Percentiles rank a stretch among this genome's conserved stretches.
These are phyloP conservation scores for Bruguiera hainesii DNA, from an alignment of 441 rosid genomes.

Conservation along the genomic window DNA sequence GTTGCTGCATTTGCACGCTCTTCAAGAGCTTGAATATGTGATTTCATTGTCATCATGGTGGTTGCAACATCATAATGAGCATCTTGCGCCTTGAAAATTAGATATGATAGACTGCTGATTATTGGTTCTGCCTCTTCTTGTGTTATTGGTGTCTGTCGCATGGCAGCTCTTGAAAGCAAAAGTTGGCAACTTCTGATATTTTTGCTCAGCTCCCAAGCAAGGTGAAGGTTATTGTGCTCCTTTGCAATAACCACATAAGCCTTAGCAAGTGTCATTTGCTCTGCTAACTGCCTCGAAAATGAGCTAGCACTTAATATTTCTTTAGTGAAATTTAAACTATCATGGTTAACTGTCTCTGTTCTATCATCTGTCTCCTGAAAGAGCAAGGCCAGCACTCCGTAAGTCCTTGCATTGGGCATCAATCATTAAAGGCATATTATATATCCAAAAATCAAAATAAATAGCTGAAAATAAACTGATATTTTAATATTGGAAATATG, in stretches of 20 bases:
- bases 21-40: constrained; percentile 95
- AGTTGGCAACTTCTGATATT: constrained; percentile 81
- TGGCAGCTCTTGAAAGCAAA: constrained; percentile 85
- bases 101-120: constrained; percentile 60
- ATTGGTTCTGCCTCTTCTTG: constrained; percentile 72
- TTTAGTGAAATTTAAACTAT: constrained; percentile 58
- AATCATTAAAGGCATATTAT: neutral
- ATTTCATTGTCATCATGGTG: constrained; percentile 80
- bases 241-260: constrained; percentile 93
- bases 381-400: constrained; percentile 13
- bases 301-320: constrained; percentile 75
- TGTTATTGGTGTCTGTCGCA: constrained; percentile 66
- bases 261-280: constrained; percentile 92
- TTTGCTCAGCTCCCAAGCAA: constrained; percentile 91
- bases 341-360: constrained; percentile 35
- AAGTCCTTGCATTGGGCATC: constrained; percentile 6
- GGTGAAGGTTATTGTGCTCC: constrained; percentile 85
- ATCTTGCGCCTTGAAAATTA: constrained; percentile 88
- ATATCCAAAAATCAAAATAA: neutral
- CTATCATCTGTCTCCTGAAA: constrained; percentile 52
- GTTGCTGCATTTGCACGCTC: constrained; percentile 90
- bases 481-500: neutral
- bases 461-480: neutral
- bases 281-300: constrained; percentile 76
- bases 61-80: constrained; percentile 93